Evolutionary conservation across 208 protist genomes (phyloP), one percentile per base, ranked within the genome.

Genomic region (Porcisia deanei): DNA sequence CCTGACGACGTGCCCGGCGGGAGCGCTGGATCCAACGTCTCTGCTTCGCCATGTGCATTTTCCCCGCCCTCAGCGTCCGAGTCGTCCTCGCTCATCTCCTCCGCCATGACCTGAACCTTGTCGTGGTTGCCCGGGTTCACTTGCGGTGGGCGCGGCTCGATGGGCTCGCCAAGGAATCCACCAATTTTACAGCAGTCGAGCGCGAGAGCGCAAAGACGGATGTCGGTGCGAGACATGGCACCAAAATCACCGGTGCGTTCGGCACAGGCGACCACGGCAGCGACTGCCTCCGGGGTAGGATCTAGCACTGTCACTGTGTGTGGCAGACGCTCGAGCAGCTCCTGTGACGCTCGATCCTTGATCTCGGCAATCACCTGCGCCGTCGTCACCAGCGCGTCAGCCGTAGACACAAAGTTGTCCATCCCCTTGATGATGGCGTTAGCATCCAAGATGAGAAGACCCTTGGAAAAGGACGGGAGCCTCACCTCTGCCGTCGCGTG

Each of bases 211-310:
- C 91, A 95, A 52, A 98, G 79, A 14, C 91, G 89, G 71, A 98
- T 88, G 79, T 99, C 97, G 10, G 95, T 96, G 45, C 85, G 82
- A 20, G 95, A 98, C 69, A 99, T 88, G 12, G 88, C 86, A 8
- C 91, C 90, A 12, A 96, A 84, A 73, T 99, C 97, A 69, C 97
- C 97, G 3, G 96, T 98, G 63, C 89, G 84, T 65, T 91, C 89
- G 9, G 96, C 91, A 47, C 94, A 87, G 25, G 61, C 65, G 25
- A 94, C 72, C n/a, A 98, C 91, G 45, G 71, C 83, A 5, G 59
- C 67, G 25, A 97, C 37, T 12, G 91, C 68, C 71, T 89, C 88
- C 25, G 72, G 78, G 12, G 88, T 90, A 0, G 96, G 96, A 60
- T 97, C 89, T 4, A 90, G 72, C 43, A 96, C 80, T 8, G 83